Conservation (phyloP, 2,329 filamentous ascomycete genomes). For the Botryotinia narcissicola region DNA sequence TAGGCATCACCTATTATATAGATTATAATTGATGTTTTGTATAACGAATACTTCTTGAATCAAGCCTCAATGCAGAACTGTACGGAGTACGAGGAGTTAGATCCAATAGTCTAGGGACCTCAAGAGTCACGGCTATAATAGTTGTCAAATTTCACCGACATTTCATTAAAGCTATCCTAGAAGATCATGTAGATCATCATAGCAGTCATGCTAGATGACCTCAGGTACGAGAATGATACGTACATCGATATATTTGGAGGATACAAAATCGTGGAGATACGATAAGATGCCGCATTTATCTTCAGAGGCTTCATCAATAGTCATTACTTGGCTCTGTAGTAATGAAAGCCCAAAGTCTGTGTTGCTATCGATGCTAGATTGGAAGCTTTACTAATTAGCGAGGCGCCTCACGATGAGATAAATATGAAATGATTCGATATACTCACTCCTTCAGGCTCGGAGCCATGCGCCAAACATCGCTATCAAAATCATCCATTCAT, state of each 20-base stretch:
- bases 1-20: not conserved
- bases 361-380: not conserved
- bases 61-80: not conserved
- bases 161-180: slow-evolving; percentile 1
- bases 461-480: not conserved
- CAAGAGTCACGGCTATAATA: not conserved
- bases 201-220: not conserved
- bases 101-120: not conserved
- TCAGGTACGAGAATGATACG: not conserved
- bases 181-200: slow-evolving; percentile 7
- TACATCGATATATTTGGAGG: not conserved
- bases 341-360: not conserved
- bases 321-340: not conserved
- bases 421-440: not conserved
- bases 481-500: not conserved
- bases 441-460: not conserved
- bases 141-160: not conserved
- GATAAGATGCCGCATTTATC: not conserved
- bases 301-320: not conserved
- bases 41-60: not conserved
- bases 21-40: not conserved
- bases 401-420: not conserved
- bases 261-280: not conserved
- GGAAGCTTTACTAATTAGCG: not conserved
- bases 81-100: not conserved